A percentile compares a stretch with the other conserved stretches of the same genome.
Evolutionary conservation across 2,329 filamentous ascomycete genomes (phyloP).

Genomic region (Aureobasidium lini): DNA sequence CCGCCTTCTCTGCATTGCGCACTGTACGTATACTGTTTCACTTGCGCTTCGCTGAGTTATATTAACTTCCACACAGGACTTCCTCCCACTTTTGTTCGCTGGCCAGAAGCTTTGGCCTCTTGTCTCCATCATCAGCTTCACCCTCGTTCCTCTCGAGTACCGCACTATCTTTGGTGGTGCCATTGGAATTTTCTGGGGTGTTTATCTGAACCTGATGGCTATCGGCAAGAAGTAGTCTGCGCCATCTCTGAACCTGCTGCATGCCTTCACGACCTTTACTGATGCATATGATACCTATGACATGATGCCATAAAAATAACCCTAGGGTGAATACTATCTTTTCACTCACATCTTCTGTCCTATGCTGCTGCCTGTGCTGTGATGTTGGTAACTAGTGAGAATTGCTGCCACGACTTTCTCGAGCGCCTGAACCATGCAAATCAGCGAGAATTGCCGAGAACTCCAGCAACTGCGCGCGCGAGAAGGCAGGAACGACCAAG

Average conservation of each 20-base stretch:
- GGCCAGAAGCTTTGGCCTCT: conserved; percentile 67
- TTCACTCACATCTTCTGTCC: background rate
- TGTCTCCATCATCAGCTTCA: conserved; percentile 63
- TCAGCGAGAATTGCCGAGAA: background rate
- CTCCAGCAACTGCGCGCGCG: background rate
- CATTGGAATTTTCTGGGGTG: conserved; percentile 65
- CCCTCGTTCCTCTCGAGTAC: conserved; percentile 62
- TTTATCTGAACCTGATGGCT: conserved; percentile 59
- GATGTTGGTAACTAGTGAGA: background rate
- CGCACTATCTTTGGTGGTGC: conserved; percentile 64
- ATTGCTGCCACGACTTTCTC: background rate
- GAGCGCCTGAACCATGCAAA: background rate
- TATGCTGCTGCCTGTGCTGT: background rate
- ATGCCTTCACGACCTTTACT: background rate
- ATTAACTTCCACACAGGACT: conserved; percentile 28
- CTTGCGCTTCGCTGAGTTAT: background rate
- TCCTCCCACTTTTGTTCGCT: conserved; percentile 51
- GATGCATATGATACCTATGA: background rate
- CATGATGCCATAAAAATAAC: background rate
- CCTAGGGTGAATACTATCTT: background rate
- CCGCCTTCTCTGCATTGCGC: conserved; percentile 6
- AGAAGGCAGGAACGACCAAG: background rate
- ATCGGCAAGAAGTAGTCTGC: conserved; percentile 5
- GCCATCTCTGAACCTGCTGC: background rate
- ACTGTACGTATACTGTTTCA: background rate